Evolutionary conservation across 192 early-diverging fungal genomes (phyloP).

Genomic region (Chytriomyces sp.): DNA sequence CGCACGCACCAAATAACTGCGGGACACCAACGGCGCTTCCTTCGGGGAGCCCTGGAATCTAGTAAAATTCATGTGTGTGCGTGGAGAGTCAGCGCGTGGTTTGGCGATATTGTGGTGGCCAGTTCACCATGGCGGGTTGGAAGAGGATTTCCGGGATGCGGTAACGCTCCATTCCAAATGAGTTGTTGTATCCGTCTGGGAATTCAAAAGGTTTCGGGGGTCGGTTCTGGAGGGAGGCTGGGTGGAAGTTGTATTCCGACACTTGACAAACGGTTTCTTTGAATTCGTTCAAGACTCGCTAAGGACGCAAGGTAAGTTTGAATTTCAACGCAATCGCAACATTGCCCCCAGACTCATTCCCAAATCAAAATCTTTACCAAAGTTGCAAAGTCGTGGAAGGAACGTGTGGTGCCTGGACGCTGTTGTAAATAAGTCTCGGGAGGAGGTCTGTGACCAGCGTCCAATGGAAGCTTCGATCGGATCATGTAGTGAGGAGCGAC

Average conservation of each 20-base stretch:
- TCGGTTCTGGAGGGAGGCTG: conserved; percentile 53
- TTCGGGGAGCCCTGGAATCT: conserved; percentile 2
- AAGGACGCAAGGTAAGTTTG: too few relatives aligned
- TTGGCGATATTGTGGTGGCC: too few relatives aligned
- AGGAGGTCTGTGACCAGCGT: conserved; percentile 55
- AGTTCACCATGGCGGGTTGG: conserved; percentile 59
- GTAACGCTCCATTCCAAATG: conserved; percentile 79
- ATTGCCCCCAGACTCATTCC: too few relatives aligned
- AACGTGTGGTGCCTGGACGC: conserved; percentile 59
- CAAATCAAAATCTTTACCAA: conserved; percentile 51
- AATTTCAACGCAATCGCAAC: too few relatives aligned
- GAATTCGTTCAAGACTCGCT: conserved; percentile 86
- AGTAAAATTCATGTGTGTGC: conserved; percentile 1
- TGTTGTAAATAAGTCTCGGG: conserved; percentile 57
- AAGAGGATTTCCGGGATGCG: conserved; percentile 86
- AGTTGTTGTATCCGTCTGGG: conserved; percentile 88
- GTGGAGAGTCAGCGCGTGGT: too few relatives aligned
- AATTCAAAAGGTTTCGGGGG: conserved; percentile 92
- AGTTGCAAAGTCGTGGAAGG: conserved; percentile 76
- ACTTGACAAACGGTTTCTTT: conserved; percentile 92
- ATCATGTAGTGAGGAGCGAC: conserved; percentile 86
- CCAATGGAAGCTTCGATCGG: conserved; percentile 71
- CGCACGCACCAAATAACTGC: conserved; percentile 42
- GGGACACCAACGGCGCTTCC: not conserved
- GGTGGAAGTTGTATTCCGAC: conserved; percentile 68